Conservation (phyloP, 176 grass and related monocot genomes). For the Phyllostachys edulis region DNA sequence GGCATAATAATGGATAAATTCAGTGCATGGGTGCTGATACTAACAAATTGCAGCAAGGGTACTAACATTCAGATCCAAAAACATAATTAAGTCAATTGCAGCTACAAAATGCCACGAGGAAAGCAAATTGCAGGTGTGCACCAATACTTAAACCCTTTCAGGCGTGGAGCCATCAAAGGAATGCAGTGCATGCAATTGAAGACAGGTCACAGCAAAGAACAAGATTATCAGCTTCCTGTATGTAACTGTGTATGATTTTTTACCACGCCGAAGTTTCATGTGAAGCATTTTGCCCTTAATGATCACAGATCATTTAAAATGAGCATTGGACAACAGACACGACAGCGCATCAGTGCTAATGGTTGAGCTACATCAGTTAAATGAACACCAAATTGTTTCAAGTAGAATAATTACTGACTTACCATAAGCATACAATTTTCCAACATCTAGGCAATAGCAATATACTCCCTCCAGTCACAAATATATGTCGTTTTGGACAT, state of each 20-base stretch:
- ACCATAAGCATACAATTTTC: neutral
- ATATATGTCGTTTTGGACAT: no score
- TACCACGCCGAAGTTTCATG: neutral
- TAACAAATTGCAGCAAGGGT: neutral
- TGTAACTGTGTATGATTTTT: neutral
- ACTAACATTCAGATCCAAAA: slow-evolving; percentile 7
- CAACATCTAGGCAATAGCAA: neutral
- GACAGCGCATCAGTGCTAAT: neutral
- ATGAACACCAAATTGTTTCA: neutral
- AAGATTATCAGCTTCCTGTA: neutral
- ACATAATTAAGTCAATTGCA: neutral
- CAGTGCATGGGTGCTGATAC: neutral
- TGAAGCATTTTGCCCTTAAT: neutral
- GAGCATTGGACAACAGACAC: neutral
- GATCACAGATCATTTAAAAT: neutral
- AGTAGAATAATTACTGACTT: neutral
- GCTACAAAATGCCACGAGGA: neutral
- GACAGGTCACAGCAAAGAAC: neutral
- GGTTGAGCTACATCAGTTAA: neutral
- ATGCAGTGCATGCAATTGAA: neutral
- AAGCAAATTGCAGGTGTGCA: neutral
- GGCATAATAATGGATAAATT: neutral
- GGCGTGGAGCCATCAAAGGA: neutral
- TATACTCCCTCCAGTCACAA: no score
- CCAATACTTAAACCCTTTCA: neutral